These are phyloP conservation scores for Thermoascus crustaceus DNA, from an alignment of 2,329 filamentous ascomycete species.

Conservation along the genomic window DNA sequence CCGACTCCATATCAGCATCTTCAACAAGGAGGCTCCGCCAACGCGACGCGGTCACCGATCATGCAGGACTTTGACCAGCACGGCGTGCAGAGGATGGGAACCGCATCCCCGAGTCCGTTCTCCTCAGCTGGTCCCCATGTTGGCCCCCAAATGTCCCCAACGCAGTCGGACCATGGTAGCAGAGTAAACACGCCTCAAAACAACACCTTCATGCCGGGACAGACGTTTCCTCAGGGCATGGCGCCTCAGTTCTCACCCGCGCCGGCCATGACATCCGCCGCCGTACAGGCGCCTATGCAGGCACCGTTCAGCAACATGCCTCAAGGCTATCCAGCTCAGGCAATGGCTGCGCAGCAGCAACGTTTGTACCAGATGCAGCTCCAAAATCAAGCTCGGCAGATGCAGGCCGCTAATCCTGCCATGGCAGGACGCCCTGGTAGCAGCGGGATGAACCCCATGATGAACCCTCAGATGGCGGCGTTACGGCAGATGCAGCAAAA, in stretches of 20 bases:
- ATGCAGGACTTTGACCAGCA: constrained; percentile 64
- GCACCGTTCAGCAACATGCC: constrained; percentile 45
- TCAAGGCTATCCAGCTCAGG: constrained; percentile 45
- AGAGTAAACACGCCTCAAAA: constrained; percentile 63
- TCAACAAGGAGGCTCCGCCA: constrained; percentile 68
- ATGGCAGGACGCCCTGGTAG: constrained; percentile 27
- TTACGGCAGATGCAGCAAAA: constrained; percentile 44
- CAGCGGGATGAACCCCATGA: constrained; percentile 30
- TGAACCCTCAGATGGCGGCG: constrained; percentile 35
- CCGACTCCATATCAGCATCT: constrained; percentile 72
- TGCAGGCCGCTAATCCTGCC: constrained; percentile 36
- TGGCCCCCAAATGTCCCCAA: constrained; percentile 63
- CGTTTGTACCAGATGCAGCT: constrained; percentile 73
- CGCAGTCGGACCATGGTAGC: constrained; percentile 64
- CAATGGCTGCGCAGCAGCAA: constrained; percentile 62
- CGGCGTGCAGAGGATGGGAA: constrained; percentile 72
- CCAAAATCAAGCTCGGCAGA: constrained; percentile 65
- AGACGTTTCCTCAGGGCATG: constrained; percentile 32
- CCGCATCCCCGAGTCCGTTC: constrained; percentile 86
- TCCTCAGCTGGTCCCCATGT: constrained; percentile 69
- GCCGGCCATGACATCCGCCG: constrained; percentile 31
- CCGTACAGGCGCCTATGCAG: constrained; percentile 35
- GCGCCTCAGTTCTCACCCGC: constrained; percentile 35
- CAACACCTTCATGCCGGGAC: constrained; percentile 55
- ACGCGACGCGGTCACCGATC: constrained; percentile 86